Evolutionary conservation across 2,329 filamentous ascomycete species (phyloP), one percentile per base, ranked within the genome.

Genomic region (Hyphodiscus sp.): DNA sequence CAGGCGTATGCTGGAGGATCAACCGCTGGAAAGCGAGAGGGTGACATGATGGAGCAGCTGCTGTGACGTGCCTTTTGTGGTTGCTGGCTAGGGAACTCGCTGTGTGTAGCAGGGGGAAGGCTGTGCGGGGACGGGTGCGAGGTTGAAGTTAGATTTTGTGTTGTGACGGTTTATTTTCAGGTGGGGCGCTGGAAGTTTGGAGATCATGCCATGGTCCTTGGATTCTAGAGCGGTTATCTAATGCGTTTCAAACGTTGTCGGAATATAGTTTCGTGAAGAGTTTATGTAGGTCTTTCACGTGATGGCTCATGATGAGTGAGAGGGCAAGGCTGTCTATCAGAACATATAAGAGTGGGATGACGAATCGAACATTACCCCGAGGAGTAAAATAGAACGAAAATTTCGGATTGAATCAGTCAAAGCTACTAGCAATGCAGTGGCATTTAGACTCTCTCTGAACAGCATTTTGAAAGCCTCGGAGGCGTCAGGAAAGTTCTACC

Each of bases 1-100:
- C 58, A 62, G 11, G 15, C 13, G 45, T 58, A 60, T 8, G 9
- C 20, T 2, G 43, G 8, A 10, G 33, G 50, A 11, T 54, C 20
- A 19, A 56, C 29, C 33, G 52, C 5, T 6, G 33, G 33, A 38
- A 38, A 38, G 11, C 33, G 38, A 33, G 47, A 45, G 16, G 20
- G 20, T 10, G 20, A n/a, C 45, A 53, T 47, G 38, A 8, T 47
- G 19, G 33, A 38, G 5, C 11, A 38, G 33, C 11, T 10, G 33
- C 33, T 38, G 33, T 38, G 33, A 38, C 33, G 8, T 5, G 13
- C 11, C 16, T 13, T 13, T 33, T 8, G 29, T 5, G 33, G 4
- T 38, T 2, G 16, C 26, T 45, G 20, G 26, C 16, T 52, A 33
- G 20, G 30, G 20, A 13, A 26, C 49, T 47, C 33, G 33, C 29